Conservation (phyloP, 441 rosid genomes). For the Erodium trifolium region DNA sequence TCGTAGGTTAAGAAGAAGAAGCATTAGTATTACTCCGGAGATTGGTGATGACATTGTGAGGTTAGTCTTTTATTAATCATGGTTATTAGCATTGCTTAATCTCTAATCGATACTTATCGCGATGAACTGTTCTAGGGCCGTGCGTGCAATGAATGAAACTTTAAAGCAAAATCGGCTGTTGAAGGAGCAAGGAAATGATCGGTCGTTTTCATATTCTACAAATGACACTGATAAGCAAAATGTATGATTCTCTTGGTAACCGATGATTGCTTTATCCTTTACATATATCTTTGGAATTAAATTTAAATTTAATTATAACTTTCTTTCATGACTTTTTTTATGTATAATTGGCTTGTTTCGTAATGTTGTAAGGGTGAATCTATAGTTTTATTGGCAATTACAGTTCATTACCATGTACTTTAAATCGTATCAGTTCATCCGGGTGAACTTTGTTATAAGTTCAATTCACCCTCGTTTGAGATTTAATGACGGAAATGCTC, state of each 20-base stretch:
- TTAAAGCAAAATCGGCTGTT: constrained; percentile 85
- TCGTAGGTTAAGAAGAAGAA: constrained; percentile 90
- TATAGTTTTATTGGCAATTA: no score
- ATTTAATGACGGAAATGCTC: no score
- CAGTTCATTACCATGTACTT: no score
- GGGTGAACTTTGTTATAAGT: no score
- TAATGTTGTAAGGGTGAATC: background rate
- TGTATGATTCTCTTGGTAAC: constrained; percentile 33
- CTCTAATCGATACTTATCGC: background rate
- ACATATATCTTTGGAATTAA: background rate
- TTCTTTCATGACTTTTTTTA: background rate
- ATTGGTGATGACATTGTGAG: constrained; percentile 99
- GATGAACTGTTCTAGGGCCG: constrained; percentile 64
- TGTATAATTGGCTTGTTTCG: constrained; percentile 4
- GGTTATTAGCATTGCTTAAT: background rate
- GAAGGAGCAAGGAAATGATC: constrained; percentile 51
- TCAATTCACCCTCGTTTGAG: no score
- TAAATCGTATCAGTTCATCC: no score
- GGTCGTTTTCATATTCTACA: constrained; percentile 42
- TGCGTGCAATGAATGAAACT: constrained; percentile 93
- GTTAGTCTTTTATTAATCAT: constrained; percentile 41
- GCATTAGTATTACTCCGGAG: constrained; percentile 97
- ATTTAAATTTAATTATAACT: background rate
- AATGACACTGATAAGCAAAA: constrained; percentile 51
- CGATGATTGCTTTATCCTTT: constrained; percentile 7